Evolutionary conservation across 768 basidiomycete genomes (phyloP), one percentile per base, ranked within the genome.

Genomic region (Termitomyces sp.): DNA sequence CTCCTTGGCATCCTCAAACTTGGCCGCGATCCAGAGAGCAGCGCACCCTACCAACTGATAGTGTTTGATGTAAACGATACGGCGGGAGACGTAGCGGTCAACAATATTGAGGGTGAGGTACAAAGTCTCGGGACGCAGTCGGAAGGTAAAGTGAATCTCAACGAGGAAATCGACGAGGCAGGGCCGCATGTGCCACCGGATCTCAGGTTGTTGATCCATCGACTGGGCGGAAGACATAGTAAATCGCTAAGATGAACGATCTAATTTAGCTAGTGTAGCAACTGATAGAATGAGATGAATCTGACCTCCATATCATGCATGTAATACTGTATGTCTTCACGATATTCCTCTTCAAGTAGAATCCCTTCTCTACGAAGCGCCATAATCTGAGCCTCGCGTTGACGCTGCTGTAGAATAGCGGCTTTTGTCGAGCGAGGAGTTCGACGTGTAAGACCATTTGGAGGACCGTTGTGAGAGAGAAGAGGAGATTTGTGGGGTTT

Each of bases 291-390:
- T 53, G 13, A 16, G 40, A 54, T 36, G 13, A 38, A 32, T 77
- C 92, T 75, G 65, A 98, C 97, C 92, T 99, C 96, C 93, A 97
- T 97, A 70, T 91, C 86, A 71, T 90, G 88, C 97, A 98, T 98
- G 75, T 98, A 97, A 56, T 78, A 81, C 57, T 85, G 81, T 58
- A 98, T 94, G 68, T 99, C 97, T 50, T 94, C 90, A 40, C 87
- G 83, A 69, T 99, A 98, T 72, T 98, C 96, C 68, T 94, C 92
- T 75, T 98, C 97, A 63, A 95, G 79, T 58, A 94, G 80, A 55
- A 88, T 80, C 47, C 87, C 86, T 64, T 90, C 85, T 64, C 82
- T 77, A 45, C 88, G 84, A 65, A 87, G 77, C 38, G 86, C 88
- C 58, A 77, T 76, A 45, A 87, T 82, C 68, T 88, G 88, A 16